These are phyloP conservation scores for Claviceps purpurea DNA, from an alignment of 2,329 filamentous ascomycete species.

Conservation along the genomic window DNA sequence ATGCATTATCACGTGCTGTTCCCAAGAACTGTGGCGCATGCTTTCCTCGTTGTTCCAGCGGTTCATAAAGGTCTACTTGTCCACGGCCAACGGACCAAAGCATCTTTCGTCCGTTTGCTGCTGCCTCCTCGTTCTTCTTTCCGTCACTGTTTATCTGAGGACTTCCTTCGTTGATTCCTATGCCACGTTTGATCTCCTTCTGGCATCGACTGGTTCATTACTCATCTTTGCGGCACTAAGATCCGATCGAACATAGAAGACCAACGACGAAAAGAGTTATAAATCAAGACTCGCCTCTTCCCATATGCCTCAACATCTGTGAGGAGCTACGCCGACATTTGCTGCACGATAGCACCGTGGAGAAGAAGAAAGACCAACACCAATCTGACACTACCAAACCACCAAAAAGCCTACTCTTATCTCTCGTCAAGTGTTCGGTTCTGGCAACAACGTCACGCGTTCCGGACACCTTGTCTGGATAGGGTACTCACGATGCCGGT, in stretches of 20 bases:
- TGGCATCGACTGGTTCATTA: neutral
- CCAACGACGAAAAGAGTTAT: neutral
- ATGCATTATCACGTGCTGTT: neutral
- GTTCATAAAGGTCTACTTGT: neutral
- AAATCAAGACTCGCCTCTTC: neutral
- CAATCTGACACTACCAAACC: neutral
- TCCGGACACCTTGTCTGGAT: neutral
- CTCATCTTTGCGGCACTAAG: neutral
- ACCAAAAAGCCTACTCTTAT: neutral
- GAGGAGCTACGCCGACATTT: constrained; percentile 1
- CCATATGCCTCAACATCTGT: constrained; percentile 2
- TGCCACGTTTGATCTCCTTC: neutral
- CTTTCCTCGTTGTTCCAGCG: neutral
- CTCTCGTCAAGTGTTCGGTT: neutral
- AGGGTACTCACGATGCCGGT: constrained; percentile 17
- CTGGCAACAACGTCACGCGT: neutral
- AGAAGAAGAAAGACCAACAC: neutral
- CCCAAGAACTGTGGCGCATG: constrained; percentile 1
- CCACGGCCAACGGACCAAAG: neutral
- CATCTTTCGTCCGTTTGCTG: neutral
- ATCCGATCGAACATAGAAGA: neutral
- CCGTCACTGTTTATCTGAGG: neutral
- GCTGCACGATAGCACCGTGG: neutral
- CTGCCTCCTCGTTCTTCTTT: neutral
- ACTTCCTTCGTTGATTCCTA: neutral